phyloP scores from a whole-genome alignment of 2,329 filamentous ascomycete genomes.

The Torrubiella hemipterigena region DNA sequence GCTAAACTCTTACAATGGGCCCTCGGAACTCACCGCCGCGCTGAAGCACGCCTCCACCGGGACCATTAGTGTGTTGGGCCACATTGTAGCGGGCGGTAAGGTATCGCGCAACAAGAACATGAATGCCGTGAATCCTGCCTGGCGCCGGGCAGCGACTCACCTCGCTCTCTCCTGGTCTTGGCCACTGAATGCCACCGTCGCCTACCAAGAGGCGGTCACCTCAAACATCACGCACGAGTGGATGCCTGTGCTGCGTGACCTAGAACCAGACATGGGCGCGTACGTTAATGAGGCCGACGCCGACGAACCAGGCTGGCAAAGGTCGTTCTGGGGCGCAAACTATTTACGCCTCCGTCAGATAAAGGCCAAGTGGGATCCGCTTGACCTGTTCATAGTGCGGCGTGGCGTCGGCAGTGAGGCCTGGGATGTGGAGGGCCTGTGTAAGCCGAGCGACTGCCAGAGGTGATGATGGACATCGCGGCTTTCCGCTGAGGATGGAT shows the following conservation, averaged over 20 bases:
- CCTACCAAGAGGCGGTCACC: constrained; percentile 12
- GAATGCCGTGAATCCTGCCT: constrained; percentile 27
- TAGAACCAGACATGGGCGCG: constrained; percentile 13
- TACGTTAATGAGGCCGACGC: constrained; percentile 22
- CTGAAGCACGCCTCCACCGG: constrained; percentile 9
- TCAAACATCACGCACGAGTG: constrained; percentile 16
- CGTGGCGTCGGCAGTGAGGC: constrained; percentile 25
- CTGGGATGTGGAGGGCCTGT: constrained; percentile 15
- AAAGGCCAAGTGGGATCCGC: constrained; percentile 23
- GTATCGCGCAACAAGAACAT: constrained; percentile 13
- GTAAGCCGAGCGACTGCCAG: too few species aligned
- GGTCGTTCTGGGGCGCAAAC: constrained; percentile 22
- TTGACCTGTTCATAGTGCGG: constrained; percentile 20
- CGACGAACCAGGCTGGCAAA: constrained; percentile 22
- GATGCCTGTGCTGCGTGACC: constrained; percentile 11
- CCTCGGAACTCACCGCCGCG: constrained; percentile 11
- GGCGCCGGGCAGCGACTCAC: constrained; percentile 24
- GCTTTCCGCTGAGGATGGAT: too few species aligned
- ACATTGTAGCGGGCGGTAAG: constrained; percentile 8
- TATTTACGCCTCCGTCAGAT: constrained; percentile 20
- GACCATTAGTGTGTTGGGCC: constrained; percentile 6
- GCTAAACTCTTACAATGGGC: constrained; percentile 12
- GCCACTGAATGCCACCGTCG: constrained; percentile 13
- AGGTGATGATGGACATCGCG: too few species aligned
- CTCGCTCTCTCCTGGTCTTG: constrained; percentile 15